Conservation (phyloP, 139 green algal genomes). For the Closterium sp. region DNA sequence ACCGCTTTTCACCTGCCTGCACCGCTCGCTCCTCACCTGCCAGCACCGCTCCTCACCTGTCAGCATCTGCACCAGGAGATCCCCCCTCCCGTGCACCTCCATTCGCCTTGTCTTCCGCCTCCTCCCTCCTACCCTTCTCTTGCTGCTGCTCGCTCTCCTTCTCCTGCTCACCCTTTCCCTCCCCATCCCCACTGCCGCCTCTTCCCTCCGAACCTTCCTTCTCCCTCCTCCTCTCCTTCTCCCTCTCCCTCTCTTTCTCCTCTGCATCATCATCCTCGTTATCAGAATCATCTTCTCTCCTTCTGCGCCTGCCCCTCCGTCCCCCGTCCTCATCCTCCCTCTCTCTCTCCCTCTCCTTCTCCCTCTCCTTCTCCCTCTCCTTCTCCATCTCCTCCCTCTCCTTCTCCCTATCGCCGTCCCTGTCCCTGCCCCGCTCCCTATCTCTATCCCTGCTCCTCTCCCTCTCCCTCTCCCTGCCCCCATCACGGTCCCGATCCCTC, state of each 20-base stretch:
- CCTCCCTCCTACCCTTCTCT: no score
- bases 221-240: not conserved
- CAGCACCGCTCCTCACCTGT: not conserved
- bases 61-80: no score
- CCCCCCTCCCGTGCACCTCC: not conserved
- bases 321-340: not conserved
- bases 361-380: not conserved
- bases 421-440: constrained; percentile 14
- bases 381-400: not conserved
- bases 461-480: constrained; percentile 16
- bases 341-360: constrained; percentile 21
- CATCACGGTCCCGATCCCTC: constrained; percentile 1
- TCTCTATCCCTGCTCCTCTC: not conserved
- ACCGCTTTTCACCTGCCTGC: no score
- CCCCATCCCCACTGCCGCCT: no score
- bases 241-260: not conserved
- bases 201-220: no score
- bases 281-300: no score
- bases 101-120: not conserved
- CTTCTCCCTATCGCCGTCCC: not conserved
- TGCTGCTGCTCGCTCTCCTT: no score
- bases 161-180: no score
- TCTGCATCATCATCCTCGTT: not conserved
- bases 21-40: not conserved
- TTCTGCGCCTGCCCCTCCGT: no score